Evolutionary conservation across 2,329 filamentous ascomycete species (phyloP).

Genomic region (Paraphaeosphaeria minitans): DNA sequence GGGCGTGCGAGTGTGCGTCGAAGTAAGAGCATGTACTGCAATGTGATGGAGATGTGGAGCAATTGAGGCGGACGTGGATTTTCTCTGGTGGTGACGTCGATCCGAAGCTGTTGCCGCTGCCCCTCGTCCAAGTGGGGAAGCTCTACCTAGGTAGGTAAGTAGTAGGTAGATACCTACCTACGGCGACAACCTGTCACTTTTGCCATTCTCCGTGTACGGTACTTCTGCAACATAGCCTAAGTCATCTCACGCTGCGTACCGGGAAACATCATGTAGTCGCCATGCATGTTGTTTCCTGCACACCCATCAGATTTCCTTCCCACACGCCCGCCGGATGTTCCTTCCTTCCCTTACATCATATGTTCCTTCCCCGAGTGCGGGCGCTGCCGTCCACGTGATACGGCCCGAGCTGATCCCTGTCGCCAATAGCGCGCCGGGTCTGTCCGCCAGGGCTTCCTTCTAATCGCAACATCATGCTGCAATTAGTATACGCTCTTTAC

Average conservation of each 20-base stretch:
- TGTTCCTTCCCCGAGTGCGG: neutral
- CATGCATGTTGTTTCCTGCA: neutral
- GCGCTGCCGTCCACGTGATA: conserved; percentile 14
- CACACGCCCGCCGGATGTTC: no score
- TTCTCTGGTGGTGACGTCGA: conserved; percentile 14
- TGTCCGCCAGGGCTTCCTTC: neutral
- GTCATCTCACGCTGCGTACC: neutral
- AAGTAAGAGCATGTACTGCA: conserved; percentile 32
- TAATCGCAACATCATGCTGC: conserved; percentile 20
- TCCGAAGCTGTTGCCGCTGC: conserved; percentile 1
- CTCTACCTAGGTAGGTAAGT: no score
- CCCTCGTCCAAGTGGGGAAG: conserved; percentile 1
- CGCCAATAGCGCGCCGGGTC: neutral
- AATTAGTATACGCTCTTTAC: conserved; percentile 5
- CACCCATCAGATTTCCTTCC: no score
- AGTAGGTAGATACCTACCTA: no score
- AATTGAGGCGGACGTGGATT: conserved; percentile 14
- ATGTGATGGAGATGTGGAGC: conserved; percentile 8
- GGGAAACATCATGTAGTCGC: neutral
- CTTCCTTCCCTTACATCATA: neutral
- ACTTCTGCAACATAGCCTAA: neutral
- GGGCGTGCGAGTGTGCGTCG: conserved; percentile 19
- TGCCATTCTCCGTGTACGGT: no score
- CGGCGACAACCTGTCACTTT: no score
- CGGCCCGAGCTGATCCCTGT: conserved; percentile 9